Percentiles rank a stretch among this genome's conserved stretches.
phyloP scores from a whole-genome alignment of 192 early-diverging fungal genomes.

The Piromyces finnis region DNA sequence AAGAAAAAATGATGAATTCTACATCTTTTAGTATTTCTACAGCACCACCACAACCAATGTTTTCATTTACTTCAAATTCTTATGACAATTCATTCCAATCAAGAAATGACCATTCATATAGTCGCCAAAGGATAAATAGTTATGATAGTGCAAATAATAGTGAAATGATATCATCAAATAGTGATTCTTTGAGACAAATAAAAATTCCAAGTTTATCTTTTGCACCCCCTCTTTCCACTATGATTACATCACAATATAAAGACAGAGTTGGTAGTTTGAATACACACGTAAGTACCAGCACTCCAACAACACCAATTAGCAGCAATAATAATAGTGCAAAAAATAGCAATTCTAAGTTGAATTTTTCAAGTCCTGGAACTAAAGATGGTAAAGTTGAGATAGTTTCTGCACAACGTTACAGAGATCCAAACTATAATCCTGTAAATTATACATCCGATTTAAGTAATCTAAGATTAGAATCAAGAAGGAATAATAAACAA shows the following conservation, averaged over 20 bases:
- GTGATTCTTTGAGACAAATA: not conserved
- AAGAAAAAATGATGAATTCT: not conserved
- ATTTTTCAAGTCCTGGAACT: not conserved
- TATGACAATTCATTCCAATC: not conserved
- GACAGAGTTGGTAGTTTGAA: not conserved
- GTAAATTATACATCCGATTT: not conserved
- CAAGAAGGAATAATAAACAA: not conserved
- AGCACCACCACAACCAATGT: not conserved
- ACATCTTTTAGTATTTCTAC: not conserved
- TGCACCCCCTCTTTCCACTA: not conserved
- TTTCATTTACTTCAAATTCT: not conserved
- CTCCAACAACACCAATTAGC: not conserved
- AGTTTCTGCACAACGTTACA: not conserved
- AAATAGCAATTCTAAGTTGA: not conserved
- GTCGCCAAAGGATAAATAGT: not conserved
- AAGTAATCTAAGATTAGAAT: not conserved
- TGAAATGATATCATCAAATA: not conserved
- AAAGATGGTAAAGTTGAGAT: not conserved
- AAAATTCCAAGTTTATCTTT: not conserved
- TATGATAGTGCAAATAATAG: not conserved
- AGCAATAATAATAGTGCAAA: not conserved
- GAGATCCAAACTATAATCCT: not conserved
- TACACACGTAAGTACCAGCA: not conserved
- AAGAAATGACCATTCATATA: too few relatives aligned
- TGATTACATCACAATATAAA: not conserved